Conservation (phyloP, 257 asterid genomes). For the Ajuga chamaepitys region DNA sequence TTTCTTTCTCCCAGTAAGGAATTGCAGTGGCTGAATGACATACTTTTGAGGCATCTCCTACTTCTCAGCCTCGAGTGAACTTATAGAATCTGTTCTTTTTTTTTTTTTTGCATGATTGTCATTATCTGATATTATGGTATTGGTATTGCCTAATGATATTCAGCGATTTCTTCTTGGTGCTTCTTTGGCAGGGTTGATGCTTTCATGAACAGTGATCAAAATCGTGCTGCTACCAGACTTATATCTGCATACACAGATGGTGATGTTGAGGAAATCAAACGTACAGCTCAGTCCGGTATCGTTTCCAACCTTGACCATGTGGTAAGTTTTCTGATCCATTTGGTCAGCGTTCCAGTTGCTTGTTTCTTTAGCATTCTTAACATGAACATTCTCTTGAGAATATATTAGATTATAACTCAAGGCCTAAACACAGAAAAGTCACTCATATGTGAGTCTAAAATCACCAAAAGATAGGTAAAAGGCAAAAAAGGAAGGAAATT, state of each 20-base stretch:
- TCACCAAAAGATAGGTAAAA: not conserved
- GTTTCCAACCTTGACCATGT: constrained; percentile 74
- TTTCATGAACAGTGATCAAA: constrained; percentile 83
- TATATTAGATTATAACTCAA: not conserved
- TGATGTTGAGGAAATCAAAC: constrained; percentile 84
- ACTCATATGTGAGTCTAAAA: not conserved
- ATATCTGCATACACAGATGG: constrained; percentile 84
- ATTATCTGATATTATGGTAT: not conserved
- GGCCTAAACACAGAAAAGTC: not conserved
- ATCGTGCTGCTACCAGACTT: constrained; percentile 77
- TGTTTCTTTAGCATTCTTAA: not conserved
- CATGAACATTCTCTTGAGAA: not conserved
- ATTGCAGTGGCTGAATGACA: not conserved
- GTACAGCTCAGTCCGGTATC: constrained; percentile 69
- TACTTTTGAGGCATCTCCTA: not conserved
- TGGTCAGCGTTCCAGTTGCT: not conserved
- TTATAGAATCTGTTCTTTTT: not conserved
- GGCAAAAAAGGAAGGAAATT: too few relatives aligned
- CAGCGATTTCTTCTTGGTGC: not conserved
- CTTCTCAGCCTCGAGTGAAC: not conserved
- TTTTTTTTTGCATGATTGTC: not conserved
- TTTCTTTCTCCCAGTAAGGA: not conserved
- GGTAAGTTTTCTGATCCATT: constrained; percentile 39
- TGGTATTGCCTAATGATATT: not conserved
- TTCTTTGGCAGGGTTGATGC: constrained; percentile 66